Evolutionary conservation across 768 basidiomycete genomes (phyloP).

Genomic region (Suillus subluteus): DNA sequence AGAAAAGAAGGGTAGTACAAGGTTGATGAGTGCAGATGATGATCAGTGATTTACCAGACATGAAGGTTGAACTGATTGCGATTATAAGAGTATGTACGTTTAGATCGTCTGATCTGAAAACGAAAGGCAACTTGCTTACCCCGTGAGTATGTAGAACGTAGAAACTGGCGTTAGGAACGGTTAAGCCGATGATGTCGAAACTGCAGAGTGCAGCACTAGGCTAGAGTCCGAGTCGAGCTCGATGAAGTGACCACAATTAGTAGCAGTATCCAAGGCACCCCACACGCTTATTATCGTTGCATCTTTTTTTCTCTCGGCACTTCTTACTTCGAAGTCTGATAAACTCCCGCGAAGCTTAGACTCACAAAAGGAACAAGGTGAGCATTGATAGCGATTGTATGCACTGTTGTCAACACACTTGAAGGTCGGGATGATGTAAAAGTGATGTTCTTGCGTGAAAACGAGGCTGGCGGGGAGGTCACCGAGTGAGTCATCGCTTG

Average conservation of each 20-base stretch:
- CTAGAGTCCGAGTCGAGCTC: neutral
- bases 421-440: neutral
- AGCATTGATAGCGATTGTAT: too few relatives aligned
- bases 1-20: neutral
- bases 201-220: neutral
- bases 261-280: constrained; percentile 7
- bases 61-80: constrained; percentile 20
- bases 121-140: constrained; percentile 5
- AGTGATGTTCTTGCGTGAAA: neutral
- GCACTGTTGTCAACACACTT: too few relatives aligned
- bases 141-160: neutral
- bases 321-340: constrained; percentile 11
- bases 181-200: constrained; percentile 4
- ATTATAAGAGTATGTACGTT: constrained; percentile 13
- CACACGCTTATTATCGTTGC: constrained; percentile 9
- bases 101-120: constrained; percentile 16
- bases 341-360: constrained; percentile 6
- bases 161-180: neutral
- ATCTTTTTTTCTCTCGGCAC: constrained; percentile 11
- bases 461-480: neutral
- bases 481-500: neutral
- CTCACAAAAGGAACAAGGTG: neutral
- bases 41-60: constrained; percentile 14
- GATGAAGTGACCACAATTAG: constrained; percentile 14
- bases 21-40: neutral